Percentiles rank a stretch among this genome's conserved stretches.
These are phyloP conservation scores for Rhizopus arrhizus DNA, from an alignment of 371 early-diverging fungal genomes.

Conservation along the genomic window DNA sequence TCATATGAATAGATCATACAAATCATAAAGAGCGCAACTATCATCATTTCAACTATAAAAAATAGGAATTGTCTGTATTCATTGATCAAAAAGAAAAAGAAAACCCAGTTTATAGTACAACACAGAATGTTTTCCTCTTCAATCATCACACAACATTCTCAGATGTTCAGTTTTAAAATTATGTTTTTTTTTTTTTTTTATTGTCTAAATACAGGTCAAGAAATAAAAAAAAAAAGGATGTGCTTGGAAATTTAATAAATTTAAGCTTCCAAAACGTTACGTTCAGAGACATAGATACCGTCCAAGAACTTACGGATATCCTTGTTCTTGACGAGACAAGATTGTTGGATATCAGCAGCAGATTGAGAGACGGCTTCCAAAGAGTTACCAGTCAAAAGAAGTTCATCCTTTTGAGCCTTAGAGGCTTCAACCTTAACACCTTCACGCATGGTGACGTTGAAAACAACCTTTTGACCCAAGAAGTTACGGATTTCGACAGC, in stretches of 20 bases:
- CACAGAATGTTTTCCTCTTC: too few relatives aligned
- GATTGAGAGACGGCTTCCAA: slow-evolving; percentile 98
- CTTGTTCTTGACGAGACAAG: slow-evolving; percentile 78
- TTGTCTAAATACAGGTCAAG: neutral
- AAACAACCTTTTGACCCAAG: slow-evolving; percentile 96
- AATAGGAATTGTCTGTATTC: too few relatives aligned
- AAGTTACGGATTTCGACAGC: slow-evolving; percentile 98
- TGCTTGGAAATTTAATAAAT: neutral
- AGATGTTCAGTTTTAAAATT: too few relatives aligned
- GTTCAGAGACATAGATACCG: slow-evolving; percentile 97
- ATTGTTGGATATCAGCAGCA: slow-evolving; percentile 79
- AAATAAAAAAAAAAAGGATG: neutral
- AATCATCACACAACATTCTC: too few relatives aligned
- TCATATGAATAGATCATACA: too few relatives aligned
- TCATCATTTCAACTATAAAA: too few relatives aligned
- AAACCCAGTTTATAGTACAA: neutral
- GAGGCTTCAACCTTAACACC: slow-evolving; percentile 89
- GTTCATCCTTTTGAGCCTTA: slow-evolving; percentile 93
- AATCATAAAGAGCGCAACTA: too few relatives aligned
- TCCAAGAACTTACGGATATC: slow-evolving; percentile 99
- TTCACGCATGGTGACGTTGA: slow-evolving; percentile 86
- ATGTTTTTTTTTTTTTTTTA: neutral
- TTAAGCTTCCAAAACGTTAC: slow-evolving; percentile 45
- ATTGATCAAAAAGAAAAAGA: neutral
- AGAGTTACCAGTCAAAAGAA: slow-evolving; percentile 94